A percentile compares a stretch with the other conserved stretches of the same genome.
phyloP scores from a whole-genome alignment of 148 eudicot species.

The Rhododendron simsii region DNA sequence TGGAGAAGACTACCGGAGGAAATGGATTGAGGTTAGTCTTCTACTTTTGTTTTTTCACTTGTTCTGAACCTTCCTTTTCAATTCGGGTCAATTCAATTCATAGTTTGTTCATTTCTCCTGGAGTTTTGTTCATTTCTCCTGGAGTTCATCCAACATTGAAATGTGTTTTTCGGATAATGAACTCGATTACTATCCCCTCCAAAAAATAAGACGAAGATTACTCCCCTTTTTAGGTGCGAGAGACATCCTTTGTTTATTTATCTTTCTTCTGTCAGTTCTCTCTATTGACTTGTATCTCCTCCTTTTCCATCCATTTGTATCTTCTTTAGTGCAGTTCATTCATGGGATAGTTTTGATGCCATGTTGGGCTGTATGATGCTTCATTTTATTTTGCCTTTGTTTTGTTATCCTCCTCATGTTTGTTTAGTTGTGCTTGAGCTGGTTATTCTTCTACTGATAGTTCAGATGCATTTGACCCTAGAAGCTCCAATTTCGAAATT shows the following conservation, averaged over 20 bases:
- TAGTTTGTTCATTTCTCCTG: neutral
- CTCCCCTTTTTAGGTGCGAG: neutral
- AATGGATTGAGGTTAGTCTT: slow-evolving; percentile 93
- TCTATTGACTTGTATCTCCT: neutral
- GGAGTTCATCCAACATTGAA: neutral
- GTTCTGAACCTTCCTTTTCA: neutral
- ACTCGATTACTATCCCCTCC: neutral
- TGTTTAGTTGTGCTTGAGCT: neutral
- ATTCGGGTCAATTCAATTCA: neutral
- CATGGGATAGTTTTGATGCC: neutral
- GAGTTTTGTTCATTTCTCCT: neutral
- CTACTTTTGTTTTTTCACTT: neutral
- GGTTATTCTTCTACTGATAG: neutral
- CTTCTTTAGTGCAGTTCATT: neutral
- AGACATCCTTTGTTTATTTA: neutral
- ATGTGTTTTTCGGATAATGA: neutral
- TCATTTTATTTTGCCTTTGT: neutral
- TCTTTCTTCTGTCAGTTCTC: neutral
- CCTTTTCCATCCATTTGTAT: neutral
- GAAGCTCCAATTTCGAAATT: neutral
- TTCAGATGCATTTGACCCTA: neutral
- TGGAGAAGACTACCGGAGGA: slow-evolving; percentile 83
- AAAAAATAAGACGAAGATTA: neutral
- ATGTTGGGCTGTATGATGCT: neutral
- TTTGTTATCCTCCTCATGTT: neutral